Base-by-base conservation (phyloP, 495 filamentous ascomycete species). In the Articulospora tetracladia region DNA sequence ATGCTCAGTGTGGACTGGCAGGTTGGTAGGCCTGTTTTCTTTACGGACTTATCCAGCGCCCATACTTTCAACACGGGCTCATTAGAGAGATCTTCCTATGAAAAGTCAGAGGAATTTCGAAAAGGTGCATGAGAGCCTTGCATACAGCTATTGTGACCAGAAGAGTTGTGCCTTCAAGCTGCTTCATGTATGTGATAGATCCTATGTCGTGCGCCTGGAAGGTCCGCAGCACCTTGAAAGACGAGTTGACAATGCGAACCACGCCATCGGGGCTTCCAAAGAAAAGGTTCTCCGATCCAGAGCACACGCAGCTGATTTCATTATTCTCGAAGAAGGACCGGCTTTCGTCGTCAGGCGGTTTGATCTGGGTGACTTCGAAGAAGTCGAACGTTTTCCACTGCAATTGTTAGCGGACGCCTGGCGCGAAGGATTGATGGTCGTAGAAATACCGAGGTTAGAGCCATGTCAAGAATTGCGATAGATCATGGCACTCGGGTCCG, bases 331-430 rank as follows among this genome's bases (percentile, higher is more conserved):
- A 72, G 73, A 76, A 69, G 61, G 73, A 63, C 57, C 76, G 74
- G 55, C 74, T 79, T 53, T 79, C 79, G 52, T 89, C 88, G 71
- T 92, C 89, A 55, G 88, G 79, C 59, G 90, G 81, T 71, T 88
- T 87, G 73, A 98, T 86, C 66, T 87, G 86, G 61, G 86, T 84
- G 70, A 96, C 91, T 72, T 97, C 92, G 80, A 98, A 96, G 86
- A 98, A 98, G 83, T 94, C 92, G 79, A 98, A 98, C 55, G 90
- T 85, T 90, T 96, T 96, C 94, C 95, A 97, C 93, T 98, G 69
- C 15, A 25, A 17, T 0, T 26, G 7, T 60, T 32, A 66, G 46
- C 17, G 13, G 46, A 20, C 19, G 53, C 7, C 12, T 13, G 17
- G 4, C 39, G 8, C 1, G 11, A 41, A 32, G 48, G 7, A 50